Evolutionary conservation across 2,329 filamentous ascomycete genomes (phyloP).

Genomic region (Tolypocladium ophioglossoides): DNA sequence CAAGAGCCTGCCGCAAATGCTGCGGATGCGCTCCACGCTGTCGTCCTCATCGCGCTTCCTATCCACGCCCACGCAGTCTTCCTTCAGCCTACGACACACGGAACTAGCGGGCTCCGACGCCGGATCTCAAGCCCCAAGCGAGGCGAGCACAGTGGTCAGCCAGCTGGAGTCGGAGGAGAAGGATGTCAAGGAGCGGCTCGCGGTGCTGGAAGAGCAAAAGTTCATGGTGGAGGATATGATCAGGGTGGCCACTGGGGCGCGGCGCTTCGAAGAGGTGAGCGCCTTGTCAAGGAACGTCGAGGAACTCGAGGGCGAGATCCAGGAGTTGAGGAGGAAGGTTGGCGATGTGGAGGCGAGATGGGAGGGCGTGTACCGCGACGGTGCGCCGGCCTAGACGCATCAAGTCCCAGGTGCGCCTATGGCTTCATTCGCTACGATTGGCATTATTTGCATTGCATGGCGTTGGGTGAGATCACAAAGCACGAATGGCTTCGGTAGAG

Average conservation of each 20-base stretch:
- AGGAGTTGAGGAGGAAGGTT: conserved; percentile 53
- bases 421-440: neutral
- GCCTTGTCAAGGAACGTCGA: conserved; percentile 71
- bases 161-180: conserved; percentile 74
- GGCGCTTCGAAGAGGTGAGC: conserved; percentile 78
- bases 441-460: conserved; percentile 21
- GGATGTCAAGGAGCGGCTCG: conserved; percentile 64
- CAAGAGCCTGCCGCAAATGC: conserved; percentile 59
- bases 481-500: neutral
- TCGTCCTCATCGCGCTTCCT: conserved; percentile 20
- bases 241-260: conserved; percentile 59
- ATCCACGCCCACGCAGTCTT: conserved; percentile 23
- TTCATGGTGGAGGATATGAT: conserved; percentile 87
- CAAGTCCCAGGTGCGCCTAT: neutral
- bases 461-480: conserved; percentile 12
- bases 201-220: conserved; percentile 82
- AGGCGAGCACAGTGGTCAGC: conserved; percentile 42
- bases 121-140: conserved; percentile 31
- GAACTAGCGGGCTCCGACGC: conserved; percentile 36
- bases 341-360: conserved; percentile 52
- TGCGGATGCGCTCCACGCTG: conserved; percentile 33
- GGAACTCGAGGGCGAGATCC: conserved; percentile 72
- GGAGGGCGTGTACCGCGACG: conserved; percentile 38
- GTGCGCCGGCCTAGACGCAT: conserved; percentile 7
- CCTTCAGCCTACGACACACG: conserved; percentile 33